Conservation (phyloP, 1,284 basidiomycete species). For the Lentinus polychrous region DNA sequence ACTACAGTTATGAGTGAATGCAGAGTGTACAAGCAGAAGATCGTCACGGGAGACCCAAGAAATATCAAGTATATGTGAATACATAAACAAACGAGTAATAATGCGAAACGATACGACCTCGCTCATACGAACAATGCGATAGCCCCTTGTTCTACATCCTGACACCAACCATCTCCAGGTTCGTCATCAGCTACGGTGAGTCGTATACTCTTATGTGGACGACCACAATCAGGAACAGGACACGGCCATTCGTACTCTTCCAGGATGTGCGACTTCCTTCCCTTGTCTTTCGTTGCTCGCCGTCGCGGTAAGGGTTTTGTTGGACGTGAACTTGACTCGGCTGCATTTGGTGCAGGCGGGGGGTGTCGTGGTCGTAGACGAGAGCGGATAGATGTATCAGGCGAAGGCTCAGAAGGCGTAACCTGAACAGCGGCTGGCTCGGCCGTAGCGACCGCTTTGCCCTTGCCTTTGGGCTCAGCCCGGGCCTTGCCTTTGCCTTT, state of each 20-base stretch:
- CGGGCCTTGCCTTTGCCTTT: constrained; percentile 16
- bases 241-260: constrained; percentile 53
- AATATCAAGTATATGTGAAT: background rate
- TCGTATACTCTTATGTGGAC: constrained; percentile 48
- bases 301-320: constrained; percentile 9
- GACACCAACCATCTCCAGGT: constrained; percentile 45
- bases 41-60: background rate
- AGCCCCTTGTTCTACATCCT: constrained; percentile 35
- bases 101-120: background rate
- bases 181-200: constrained; percentile 10
- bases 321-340: background rate
- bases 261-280: constrained; percentile 33
- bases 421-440: background rate
- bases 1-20: background rate
- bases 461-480: constrained; percentile 8
- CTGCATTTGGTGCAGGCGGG: background rate
- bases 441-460: constrained; percentile 14
- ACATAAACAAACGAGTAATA: background rate
- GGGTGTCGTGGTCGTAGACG: constrained; percentile 42
- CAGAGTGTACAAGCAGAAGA: background rate
- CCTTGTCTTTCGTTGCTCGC: constrained; percentile 37
- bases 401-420: constrained; percentile 1
- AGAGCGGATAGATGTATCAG: constrained; percentile 39
- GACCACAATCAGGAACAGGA: constrained; percentile 51
- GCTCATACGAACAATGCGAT: constrained; percentile 41